Conservation (phyloP, 805 yeast genomes). For the Candida vaughaniae region DNA sequence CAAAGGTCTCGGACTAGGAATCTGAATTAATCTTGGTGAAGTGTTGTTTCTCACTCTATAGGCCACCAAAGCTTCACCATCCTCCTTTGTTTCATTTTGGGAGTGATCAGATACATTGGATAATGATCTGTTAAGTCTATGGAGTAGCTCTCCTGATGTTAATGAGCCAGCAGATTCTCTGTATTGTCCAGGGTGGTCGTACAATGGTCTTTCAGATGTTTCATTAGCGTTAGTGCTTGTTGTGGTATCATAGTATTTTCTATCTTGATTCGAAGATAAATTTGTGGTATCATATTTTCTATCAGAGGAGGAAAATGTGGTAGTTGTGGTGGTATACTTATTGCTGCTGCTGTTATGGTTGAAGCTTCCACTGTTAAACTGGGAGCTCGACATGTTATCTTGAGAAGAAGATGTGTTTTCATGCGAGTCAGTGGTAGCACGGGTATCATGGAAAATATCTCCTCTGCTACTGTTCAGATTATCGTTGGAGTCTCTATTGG, state of each 20-base stretch:
- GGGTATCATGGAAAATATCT: background rate
- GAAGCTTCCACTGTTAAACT: background rate
- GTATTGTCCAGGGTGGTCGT: background rate
- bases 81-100: background rate
- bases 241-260: background rate
- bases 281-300: background rate
- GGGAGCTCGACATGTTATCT: background rate
- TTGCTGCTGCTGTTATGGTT: slow-evolving; percentile 1
- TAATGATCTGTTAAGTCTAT: slow-evolving; percentile 16
- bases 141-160: slow-evolving; percentile 28
- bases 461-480: background rate
- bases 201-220: slow-evolving; percentile 12
- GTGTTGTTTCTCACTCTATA: slow-evolving; percentile 4
- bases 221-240: slow-evolving; percentile 6
- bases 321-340: background rate
- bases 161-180: slow-evolving; percentile 5
- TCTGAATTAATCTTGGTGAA: slow-evolving; percentile 10
- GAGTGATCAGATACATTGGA: slow-evolving; percentile 1
- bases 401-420: background rate
- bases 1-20: slow-evolving; percentile 2
- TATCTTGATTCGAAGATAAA: background rate
- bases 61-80: slow-evolving; percentile 4
- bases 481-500: background rate
- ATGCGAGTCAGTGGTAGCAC: background rate
- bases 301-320: background rate